These are phyloP conservation scores for Rhododendron kiyosumense DNA, from an alignment of 148 eudicot genomes.

Conservation along the genomic window DNA sequence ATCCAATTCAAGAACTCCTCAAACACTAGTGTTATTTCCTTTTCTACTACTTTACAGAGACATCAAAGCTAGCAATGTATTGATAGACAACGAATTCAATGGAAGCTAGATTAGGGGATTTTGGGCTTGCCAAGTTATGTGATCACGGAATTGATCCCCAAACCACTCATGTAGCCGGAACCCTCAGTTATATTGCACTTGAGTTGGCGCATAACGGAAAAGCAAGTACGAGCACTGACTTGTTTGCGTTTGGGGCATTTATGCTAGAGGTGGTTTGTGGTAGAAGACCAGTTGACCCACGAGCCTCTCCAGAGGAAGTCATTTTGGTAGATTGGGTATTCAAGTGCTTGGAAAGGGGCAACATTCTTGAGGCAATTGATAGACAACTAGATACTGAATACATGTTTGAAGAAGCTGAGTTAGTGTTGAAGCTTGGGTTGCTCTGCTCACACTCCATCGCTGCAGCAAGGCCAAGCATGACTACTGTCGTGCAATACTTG, in stretches of 20 bases:
- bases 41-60: slow-evolving; percentile 1
- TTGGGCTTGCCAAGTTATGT: slow-evolving; percentile 1
- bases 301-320: neutral
- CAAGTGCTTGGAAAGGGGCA: slow-evolving; percentile 1
- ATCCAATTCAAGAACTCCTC: neutral
- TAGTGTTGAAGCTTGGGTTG: neutral
- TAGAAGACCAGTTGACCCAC: neutral
- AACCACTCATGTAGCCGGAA: neutral
- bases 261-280: slow-evolving; percentile 9
- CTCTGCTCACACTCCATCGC: neutral
- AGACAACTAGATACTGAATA: neutral
- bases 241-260: slow-evolving; percentile 3
- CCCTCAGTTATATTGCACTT: neutral
- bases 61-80: neutral
- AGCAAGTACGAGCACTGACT: slow-evolving; percentile 2
- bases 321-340: slow-evolving; percentile 2
- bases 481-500: neutral
- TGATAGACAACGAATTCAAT: neutral
- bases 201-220: neutral
- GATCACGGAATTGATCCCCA: neutral
- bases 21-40: neutral
- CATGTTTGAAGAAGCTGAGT: neutral
- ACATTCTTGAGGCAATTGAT: slow-evolving; percentile 1
- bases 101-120: slow-evolving; percentile 2
- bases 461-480: neutral